Percentiles rank a stretch among this genome's conserved stretches.
Evolutionary conservation across 2,329 filamentous ascomycete species (phyloP).

Genomic region (Zymoseptoria ardabiliae): DNA sequence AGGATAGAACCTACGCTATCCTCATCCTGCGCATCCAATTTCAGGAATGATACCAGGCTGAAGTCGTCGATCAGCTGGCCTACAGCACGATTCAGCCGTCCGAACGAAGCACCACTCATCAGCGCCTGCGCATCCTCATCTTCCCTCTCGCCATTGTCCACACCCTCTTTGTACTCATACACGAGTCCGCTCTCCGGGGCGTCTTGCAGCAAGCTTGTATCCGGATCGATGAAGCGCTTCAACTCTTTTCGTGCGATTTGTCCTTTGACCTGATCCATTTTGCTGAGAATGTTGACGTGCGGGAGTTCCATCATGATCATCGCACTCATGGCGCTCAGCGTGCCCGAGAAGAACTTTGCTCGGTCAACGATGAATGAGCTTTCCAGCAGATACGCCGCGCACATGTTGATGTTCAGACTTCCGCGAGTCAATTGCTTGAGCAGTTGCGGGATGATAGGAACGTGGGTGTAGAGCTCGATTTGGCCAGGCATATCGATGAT

Average conservation of each 20-base stretch:
- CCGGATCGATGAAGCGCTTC: slow-evolving; percentile 83
- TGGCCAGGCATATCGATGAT: slow-evolving; percentile 98
- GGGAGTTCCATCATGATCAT: slow-evolving; percentile 99
- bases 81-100: slow-evolving; percentile 77
- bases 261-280: slow-evolving; percentile 94
- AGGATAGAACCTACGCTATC: slow-evolving; percentile 79
- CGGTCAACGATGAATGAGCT: slow-evolving; percentile 92
- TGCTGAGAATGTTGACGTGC: slow-evolving; percentile 91
- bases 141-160: slow-evolving; percentile 49
- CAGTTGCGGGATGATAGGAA: slow-evolving; percentile 81
- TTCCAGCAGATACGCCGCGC: slow-evolving; percentile 89
- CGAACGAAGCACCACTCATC: slow-evolving; percentile 76
- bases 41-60: slow-evolving; percentile 93
- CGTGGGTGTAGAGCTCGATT: slow-evolving; percentile 96
- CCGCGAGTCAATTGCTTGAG: slow-evolving; percentile 76
- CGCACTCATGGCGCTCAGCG: slow-evolving; percentile 91
- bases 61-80: slow-evolving; percentile 92
- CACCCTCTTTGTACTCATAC: slow-evolving; percentile 33
- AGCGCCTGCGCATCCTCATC: slow-evolving; percentile 56
- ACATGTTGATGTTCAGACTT: slow-evolving; percentile 80
- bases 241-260: slow-evolving; percentile 81
- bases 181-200: slow-evolving; percentile 53
- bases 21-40: slow-evolving; percentile 82
- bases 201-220: slow-evolving; percentile 73
- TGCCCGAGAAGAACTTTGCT: slow-evolving; percentile 95